These are phyloP conservation scores for Boletus barrowsii DNA, from an alignment of 768 basidiomycete species.

Conservation along the genomic window DNA sequence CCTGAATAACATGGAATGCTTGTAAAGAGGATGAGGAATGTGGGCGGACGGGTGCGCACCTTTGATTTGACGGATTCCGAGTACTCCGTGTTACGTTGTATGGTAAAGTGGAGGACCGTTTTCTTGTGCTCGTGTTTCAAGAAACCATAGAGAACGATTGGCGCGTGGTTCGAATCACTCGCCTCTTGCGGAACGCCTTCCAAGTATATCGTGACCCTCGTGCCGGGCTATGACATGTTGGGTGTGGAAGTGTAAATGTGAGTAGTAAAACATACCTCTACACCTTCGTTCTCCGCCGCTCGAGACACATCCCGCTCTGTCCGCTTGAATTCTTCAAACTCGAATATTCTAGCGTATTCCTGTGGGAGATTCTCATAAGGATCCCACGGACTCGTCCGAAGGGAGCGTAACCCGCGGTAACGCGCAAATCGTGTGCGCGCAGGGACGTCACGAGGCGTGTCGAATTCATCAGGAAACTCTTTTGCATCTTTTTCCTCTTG, in stretches of 20 bases:
- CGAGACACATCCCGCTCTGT: conserved; percentile 72
- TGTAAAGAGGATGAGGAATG: neutral
- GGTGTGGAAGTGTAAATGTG: no score
- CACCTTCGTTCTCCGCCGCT: conserved; percentile 62
- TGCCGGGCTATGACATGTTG: conserved; percentile 58
- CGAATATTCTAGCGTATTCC: conserved; percentile 94
- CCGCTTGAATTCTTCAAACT: conserved; percentile 91
- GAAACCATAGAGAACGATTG: conserved; percentile 74
- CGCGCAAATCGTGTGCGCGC: conserved; percentile 85
- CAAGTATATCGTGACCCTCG: conserved; percentile 73
- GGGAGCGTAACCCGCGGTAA: conserved; percentile 86
- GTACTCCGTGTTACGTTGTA: conserved; percentile 96
- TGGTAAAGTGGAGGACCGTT: conserved; percentile 86
- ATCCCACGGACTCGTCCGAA: conserved; percentile 97
- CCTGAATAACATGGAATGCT: conserved; percentile 41
- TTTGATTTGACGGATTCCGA: conserved; percentile 86
- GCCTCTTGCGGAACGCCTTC: conserved; percentile 71
- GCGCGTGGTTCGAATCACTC: conserved; percentile 32
- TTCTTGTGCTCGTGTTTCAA: conserved; percentile 96
- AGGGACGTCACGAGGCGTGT: conserved; percentile 83
- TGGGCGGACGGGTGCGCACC: conserved; percentile 37
- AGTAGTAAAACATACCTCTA: conserved; percentile 53
- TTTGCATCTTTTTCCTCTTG: conserved; percentile 79
- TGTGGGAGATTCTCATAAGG: conserved; percentile 92
- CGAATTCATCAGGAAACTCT: conserved; percentile 94